Evolutionary conservation across 2,329 filamentous ascomycete genomes (phyloP), one percentile per base, ranked within the genome.

Genomic region (Phialophora verrucosa): DNA sequence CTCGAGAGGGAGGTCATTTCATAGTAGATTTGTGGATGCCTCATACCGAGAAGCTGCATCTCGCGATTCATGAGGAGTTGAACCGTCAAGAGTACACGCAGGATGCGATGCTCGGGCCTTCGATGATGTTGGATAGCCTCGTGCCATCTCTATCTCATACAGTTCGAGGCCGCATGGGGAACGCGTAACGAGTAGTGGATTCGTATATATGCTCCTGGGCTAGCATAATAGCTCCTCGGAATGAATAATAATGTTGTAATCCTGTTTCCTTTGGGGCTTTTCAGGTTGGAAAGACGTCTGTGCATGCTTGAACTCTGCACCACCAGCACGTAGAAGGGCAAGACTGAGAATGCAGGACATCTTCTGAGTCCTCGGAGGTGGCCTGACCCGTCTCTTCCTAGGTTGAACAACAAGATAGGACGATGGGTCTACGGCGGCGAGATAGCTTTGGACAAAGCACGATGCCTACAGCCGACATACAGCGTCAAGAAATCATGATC

Each of bases 1-100:
- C 38, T 62, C 59, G 4, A 59, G 62, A 44, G 47, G 50, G 35
- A 60, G 65, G 63, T 51, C 61, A 14, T 69, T 56, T 10, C 59
- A 62, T 35, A 55, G 49, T 56, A 54, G 57, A 56, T 59, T 64
- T 59, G 56, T 58, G 55, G 55, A 55, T 65, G 57, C 55, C 29
- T 59, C 49, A 12, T 61, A 61, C 59, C 59, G 59, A 10, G 59
- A 61, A 61, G 47, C 59, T 17, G 59, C 59, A 7, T 61, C 59
- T 14, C 59, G 49, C 6, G 59, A 61, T 32, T 51, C 47, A 32
- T 61, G 47, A 61, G 42, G 55, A 23, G 11, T n/a, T n/a, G 17
- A 44, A 17, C 14, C 38, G 25, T 20, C 23, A 20, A 35, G 29
- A 35, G 53, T 32, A 35, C 10, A 38, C 25, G n/a, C 11, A 27